Evolutionary conservation across 805 yeast genomes (phyloP).

Genomic region (Soucietia sequanensis): DNA sequence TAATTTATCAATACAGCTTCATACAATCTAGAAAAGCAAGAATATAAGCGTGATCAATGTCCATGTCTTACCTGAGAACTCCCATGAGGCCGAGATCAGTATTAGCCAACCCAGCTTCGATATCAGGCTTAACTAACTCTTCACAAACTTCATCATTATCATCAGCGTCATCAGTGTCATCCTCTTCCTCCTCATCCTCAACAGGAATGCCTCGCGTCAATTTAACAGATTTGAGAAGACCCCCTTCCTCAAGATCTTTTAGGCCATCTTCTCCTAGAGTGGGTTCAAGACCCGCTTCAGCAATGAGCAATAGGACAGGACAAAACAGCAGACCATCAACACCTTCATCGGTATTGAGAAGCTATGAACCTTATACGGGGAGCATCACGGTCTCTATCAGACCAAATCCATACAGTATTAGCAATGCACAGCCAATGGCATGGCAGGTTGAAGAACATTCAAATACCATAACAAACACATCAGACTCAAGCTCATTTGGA

Average conservation of each 20-base stretch:
- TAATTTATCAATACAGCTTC: too few relatives aligned
- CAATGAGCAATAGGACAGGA: slow-evolving; percentile 24
- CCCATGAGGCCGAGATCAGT: too few relatives aligned
- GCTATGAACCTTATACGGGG: slow-evolving; percentile 56
- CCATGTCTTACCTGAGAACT: too few relatives aligned
- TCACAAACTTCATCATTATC: too few relatives aligned
- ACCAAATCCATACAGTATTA: slow-evolving; percentile 59
- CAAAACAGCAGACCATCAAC: slow-evolving; percentile 34
- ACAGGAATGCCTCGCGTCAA: slow-evolving; percentile 14
- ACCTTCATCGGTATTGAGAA: slow-evolving; percentile 22
- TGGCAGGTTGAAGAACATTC: slow-evolving; percentile 46
- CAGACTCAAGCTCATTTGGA: slow-evolving; percentile 58
- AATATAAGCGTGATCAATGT: too few relatives aligned
- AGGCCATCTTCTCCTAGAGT: slow-evolving; percentile 32
- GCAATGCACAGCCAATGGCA: slow-evolving; percentile 29
- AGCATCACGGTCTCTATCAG: slow-evolving; percentile 75
- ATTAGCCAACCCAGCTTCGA: too few relatives aligned
- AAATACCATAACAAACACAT: slow-evolving; percentile 45
- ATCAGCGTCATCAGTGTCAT: slow-evolving; percentile 4
- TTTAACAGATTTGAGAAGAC: slow-evolving; percentile 25
- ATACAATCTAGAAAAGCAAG: too few relatives aligned
- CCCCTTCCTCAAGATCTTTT: slow-evolving; percentile 26
- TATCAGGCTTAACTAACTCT: too few relatives aligned
- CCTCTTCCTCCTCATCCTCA: slow-evolving; percentile 8
- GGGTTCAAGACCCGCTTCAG: slow-evolving; percentile 34